A percentile compares a stretch with the other conserved stretches of the same genome.
phyloP scores from a whole-genome alignment of 2,329 filamentous ascomycete species.

The Zymoseptoria pseudotritici region DNA sequence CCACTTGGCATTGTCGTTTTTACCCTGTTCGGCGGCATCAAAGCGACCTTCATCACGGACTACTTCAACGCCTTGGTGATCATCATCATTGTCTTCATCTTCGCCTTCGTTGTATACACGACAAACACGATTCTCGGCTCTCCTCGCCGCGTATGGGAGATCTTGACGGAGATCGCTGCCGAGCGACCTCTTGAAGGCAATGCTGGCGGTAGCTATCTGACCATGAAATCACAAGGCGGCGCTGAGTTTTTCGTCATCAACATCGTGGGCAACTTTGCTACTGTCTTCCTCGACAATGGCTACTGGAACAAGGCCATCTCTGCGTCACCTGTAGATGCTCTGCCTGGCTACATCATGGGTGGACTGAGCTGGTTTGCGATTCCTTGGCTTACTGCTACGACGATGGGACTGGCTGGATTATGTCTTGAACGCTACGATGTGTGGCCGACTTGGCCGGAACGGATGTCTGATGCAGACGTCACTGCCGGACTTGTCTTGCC shows the following conservation, averaged over 20 bases:
- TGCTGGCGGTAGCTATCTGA: slow-evolving; percentile 34
- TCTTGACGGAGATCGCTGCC: slow-evolving; percentile 11
- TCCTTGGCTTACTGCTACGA: slow-evolving; percentile 41
- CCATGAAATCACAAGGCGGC: slow-evolving; percentile 26
- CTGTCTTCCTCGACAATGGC: slow-evolving; percentile 37
- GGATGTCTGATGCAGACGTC: slow-evolving; percentile 66
- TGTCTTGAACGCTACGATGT: background rate
- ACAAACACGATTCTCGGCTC: slow-evolving; percentile 32
- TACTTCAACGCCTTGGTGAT: slow-evolving; percentile 35
- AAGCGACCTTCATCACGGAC: slow-evolving; percentile 36
- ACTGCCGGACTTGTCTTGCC: slow-evolving; percentile 74
- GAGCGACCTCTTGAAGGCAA: slow-evolving; percentile 33
- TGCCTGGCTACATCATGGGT: slow-evolving; percentile 33
- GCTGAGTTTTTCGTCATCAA: slow-evolving; percentile 18
- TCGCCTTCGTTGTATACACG: slow-evolving; percentile 37
- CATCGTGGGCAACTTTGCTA: slow-evolving; percentile 11
- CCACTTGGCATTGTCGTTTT: slow-evolving; percentile 32
- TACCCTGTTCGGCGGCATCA: slow-evolving; percentile 31
- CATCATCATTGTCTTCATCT: slow-evolving; percentile 38
- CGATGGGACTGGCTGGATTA: slow-evolving; percentile 35
- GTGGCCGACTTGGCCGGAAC: slow-evolving; percentile 57
- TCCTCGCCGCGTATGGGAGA: slow-evolving; percentile 32
- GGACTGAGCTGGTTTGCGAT: slow-evolving; percentile 44
- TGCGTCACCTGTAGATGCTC: slow-evolving; percentile 29
- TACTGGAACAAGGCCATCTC: slow-evolving; percentile 42